Evolutionary conservation across 129 eudicot genomes (phyloP).

Genomic region (Gnaphalium uliginosum): DNA sequence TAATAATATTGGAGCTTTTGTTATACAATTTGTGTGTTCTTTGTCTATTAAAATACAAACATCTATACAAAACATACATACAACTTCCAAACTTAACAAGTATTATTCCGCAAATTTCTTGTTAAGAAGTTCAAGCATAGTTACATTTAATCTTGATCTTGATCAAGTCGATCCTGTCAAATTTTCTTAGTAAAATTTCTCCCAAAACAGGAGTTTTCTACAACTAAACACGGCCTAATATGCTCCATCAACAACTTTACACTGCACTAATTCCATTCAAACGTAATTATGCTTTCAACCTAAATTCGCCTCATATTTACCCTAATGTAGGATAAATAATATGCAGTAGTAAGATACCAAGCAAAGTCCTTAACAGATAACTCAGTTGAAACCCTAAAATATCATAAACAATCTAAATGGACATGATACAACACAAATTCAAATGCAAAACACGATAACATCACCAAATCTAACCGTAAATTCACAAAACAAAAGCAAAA

Average conservation of each 20-base stretch:
- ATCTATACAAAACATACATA: too few species aligned
- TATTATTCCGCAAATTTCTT: too few species aligned
- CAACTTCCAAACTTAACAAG: too few species aligned
- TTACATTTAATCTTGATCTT: too few species aligned
- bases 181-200: background rate
- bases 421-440: background rate
- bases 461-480: background rate
- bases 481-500: background rate
- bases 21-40: too few species aligned
- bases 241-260: background rate
- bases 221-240: background rate
- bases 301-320: background rate
- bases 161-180: too few species aligned
- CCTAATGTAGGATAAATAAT: background rate
- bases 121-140: too few species aligned
- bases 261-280: background rate
- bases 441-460: background rate
- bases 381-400: conserved; percentile 22
- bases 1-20: too few species aligned
- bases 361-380: background rate
- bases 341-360: background rate
- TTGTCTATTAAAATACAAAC: too few species aligned
- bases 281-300: background rate
- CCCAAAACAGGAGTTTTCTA: background rate
- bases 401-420: background rate